phyloP scores from a whole-genome alignment of 176 grass and related monocot genomes.

The Raddia guianensis region DNA sequence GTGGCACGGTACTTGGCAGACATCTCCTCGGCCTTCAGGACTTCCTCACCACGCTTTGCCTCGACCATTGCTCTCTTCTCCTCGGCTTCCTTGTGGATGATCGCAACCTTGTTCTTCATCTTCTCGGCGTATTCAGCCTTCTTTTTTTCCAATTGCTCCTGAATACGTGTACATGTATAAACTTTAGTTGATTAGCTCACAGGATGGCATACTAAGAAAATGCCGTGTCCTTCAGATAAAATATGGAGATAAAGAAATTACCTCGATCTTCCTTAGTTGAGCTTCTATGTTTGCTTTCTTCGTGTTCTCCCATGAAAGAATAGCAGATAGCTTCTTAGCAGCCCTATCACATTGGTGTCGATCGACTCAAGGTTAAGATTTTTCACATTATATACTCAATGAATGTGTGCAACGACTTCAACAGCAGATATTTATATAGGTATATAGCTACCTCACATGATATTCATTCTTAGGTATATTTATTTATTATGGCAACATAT shows the following conservation, averaged over 20 bases:
- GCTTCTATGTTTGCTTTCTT: slow-evolving; percentile 83
- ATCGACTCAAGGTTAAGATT: slow-evolving; percentile 30
- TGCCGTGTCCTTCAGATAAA: background rate
- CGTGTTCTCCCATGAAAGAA: slow-evolving; percentile 91
- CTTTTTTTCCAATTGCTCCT: slow-evolving; percentile 94
- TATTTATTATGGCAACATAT: background rate
- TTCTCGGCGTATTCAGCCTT: slow-evolving; percentile 92
- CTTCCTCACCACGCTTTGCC: slow-evolving; percentile 66
- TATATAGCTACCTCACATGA: slow-evolving; percentile 9
- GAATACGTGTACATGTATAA: slow-evolving; percentile 20
- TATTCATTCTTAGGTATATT: background rate
- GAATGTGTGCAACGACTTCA: slow-evolving; percentile 4
- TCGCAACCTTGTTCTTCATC: slow-evolving; percentile 86
- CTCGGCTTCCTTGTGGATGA: slow-evolving; percentile 82
- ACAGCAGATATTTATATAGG: slow-evolving; percentile 14
- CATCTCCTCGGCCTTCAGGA: slow-evolving; percentile 84
- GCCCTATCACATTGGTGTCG: slow-evolving; percentile 52
- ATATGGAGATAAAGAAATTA: slow-evolving; percentile 23
- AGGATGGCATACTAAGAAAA: background rate
- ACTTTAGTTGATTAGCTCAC: slow-evolving; percentile 20
- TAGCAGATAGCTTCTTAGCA: slow-evolving; percentile 69
- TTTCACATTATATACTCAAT: slow-evolving; percentile 1
- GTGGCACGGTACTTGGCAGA: slow-evolving; percentile 85
- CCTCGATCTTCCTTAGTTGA: slow-evolving; percentile 83
- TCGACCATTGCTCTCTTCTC: slow-evolving; percentile 86